A percentile compares a stretch with the other conserved stretches of the same genome.
Conservation (phyloP, 257 asterid genomes). For the Phtheirospermum japonicum region DNA sequence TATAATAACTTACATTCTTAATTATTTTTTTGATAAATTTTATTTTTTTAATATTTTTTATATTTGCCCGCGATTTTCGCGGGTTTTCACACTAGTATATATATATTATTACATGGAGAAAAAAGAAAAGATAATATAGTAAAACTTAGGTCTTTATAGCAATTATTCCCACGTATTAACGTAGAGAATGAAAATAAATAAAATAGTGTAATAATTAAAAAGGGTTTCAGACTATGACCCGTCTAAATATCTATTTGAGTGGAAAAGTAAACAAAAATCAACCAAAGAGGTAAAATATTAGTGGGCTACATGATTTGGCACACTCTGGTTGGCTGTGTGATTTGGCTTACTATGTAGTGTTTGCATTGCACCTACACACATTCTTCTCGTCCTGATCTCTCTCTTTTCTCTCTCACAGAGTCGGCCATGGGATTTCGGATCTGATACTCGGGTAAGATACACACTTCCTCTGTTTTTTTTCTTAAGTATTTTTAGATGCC, state of each 20-base stretch:
- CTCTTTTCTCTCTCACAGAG: slow-evolving; percentile 10
- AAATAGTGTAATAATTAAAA: no score
- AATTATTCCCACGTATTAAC: no score
- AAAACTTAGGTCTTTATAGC: no score
- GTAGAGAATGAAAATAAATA: no score
- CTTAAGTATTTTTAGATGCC: slow-evolving; percentile 15
- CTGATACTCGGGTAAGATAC: slow-evolving; percentile 31
- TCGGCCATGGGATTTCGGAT: slow-evolving; percentile 44
- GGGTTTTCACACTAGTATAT: no score
- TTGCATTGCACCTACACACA: slow-evolving; percentile 16
- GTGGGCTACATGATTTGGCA: slow-evolving; percentile 32
- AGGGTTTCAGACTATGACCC: background rate
- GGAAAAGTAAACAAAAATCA: background rate
- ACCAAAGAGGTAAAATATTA: background rate
- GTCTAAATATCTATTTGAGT: background rate
- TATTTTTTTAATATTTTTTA: no score
- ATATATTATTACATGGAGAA: no score
- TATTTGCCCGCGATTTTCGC: no score
- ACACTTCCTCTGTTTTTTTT: slow-evolving; percentile 2
- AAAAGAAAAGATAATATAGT: no score
- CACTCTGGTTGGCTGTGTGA: slow-evolving; percentile 27
- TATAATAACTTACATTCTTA: no score
- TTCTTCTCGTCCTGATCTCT: slow-evolving; percentile 27
- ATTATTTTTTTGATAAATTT: no score
- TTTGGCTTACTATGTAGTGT: slow-evolving; percentile 12